Evolutionary conservation across 257 asterid species (phyloP), one percentile per base, ranked within the genome.

Genomic region (Nicotiana noctiflora): DNA sequence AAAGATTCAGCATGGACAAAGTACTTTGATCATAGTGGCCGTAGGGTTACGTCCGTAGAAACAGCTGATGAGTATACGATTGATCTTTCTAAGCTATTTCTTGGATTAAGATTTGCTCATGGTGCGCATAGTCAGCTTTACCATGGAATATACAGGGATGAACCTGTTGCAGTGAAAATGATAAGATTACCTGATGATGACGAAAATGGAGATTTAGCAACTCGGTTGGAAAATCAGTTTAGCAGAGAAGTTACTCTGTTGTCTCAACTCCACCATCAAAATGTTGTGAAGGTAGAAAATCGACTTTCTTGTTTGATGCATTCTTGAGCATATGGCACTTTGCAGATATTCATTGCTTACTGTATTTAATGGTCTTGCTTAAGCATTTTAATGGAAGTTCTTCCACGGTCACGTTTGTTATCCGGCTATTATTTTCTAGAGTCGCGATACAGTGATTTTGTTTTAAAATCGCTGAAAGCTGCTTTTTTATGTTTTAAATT

Each of bases 51-150:
- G 0, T 81, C 89, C 13, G 84, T 87, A 64, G 90, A 85, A 75
- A 52, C 85, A 14, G 83, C 79, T 0, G 90, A 87, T 34, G 85
- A 78, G 60, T 44, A 81, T 79, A 66, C 64, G 64, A 79, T 87
- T 78, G 85, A 87, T 85, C 85, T 85, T 49, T 84, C 90, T 1
- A 85, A 87, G 84, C 84, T 87, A 37, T 84, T 81, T 85, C 86
- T 87, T 56, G 90, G 90, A 79, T 84, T 82, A 29, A 74, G 80
- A 34, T 84, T 87, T 83, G 90, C 90, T 49, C 86, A 87, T 81
- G 90, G 90, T 10, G 90, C 90, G 0, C 88, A 87, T 79, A 87
- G 90, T 80, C 88, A 87, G 81, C 88, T 87, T 81, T 87, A 87
- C 82, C 88, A 85, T 79, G 90, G 90, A 44, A 81, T 77, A 62